phyloP scores from a whole-genome alignment of 805 yeast species.

The Candida nonsorbophila region DNA sequence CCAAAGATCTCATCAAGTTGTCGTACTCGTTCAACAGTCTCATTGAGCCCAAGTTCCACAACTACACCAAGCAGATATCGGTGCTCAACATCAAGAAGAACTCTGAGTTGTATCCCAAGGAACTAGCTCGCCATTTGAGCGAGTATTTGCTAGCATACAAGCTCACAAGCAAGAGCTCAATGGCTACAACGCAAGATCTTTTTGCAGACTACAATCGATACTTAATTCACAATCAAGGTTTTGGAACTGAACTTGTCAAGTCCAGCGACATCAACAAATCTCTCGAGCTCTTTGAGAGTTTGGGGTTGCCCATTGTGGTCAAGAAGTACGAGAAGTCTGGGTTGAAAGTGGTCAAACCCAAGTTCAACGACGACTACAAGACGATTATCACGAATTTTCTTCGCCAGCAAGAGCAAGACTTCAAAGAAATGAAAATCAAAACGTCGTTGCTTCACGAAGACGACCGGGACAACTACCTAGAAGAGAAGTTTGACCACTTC shows the following conservation, averaged over 20 bases:
- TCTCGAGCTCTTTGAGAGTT: constrained; percentile 46
- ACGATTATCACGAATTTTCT: constrained; percentile 20
- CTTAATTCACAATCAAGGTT: constrained; percentile 30
- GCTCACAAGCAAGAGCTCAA: constrained; percentile 26
- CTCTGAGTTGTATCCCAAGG: constrained; percentile 47
- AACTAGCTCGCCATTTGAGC: constrained; percentile 72
- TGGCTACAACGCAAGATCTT: constrained; percentile 37
- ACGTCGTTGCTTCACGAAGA: constrained; percentile 9
- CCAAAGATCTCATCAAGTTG: constrained; percentile 61
- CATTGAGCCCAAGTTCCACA: constrained; percentile 8
- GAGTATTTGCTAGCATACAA: constrained; percentile 50
- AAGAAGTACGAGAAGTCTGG: constrained; percentile 29
- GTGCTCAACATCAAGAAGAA: constrained; percentile 31
- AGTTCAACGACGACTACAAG: constrained; percentile 16
- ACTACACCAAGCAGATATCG: constrained; percentile 13
- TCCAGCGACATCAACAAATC: constrained; percentile 66
- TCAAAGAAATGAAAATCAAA: constrained; percentile 18
- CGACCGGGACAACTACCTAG: constrained; percentile 11
- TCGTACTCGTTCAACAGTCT: constrained; percentile 37
- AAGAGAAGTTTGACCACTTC: constrained; percentile 16
- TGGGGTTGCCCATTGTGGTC: constrained; percentile 53
- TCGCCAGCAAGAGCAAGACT: constrained; percentile 16
- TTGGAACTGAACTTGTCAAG: constrained; percentile 60
- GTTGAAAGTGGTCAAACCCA: constrained; percentile 25
- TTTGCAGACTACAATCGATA: constrained; percentile 38